Conservation (phyloP, 2,329 filamentous ascomycete genomes). For the Beauveria rudraprayagi region DNA sequence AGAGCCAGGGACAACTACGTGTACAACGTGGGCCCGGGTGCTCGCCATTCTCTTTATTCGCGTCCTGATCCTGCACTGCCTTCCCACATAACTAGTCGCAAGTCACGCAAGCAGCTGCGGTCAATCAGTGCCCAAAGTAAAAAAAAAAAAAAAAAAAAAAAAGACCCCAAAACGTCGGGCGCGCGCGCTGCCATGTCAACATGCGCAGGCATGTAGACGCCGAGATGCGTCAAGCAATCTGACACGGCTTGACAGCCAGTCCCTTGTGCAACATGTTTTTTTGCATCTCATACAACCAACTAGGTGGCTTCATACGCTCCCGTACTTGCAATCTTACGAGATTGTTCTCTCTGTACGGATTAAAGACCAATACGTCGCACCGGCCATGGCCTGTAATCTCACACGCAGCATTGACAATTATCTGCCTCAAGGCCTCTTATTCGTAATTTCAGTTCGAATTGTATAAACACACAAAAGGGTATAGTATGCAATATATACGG, state of each 20-base stretch:
- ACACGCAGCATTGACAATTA: neutral
- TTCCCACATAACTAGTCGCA: neutral
- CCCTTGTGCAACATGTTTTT: neutral
- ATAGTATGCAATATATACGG: neutral
- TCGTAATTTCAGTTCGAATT: neutral
- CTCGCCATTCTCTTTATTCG: neutral
- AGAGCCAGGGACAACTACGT: neutral
- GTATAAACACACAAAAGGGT: neutral
- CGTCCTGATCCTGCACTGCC: neutral
- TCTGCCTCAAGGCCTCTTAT: neutral
- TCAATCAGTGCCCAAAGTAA: too few species aligned
- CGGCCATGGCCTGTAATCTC: neutral
- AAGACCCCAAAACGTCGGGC: too few species aligned
- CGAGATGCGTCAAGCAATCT: neutral
- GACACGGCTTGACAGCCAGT: neutral
- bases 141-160: too few species aligned
- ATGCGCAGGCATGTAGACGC: neutral
- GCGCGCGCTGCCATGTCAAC: neutral
- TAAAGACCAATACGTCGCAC: neutral
- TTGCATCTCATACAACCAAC: neutral
- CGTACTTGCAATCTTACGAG: neutral
- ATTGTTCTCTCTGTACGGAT: too few species aligned
- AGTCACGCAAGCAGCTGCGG: neutral
- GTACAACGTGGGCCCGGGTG: neutral
- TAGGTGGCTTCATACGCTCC: neutral